phyloP scores from a whole-genome alignment of 2,329 filamentous ascomycete species.

The Apiospora kogelbergensis region DNA sequence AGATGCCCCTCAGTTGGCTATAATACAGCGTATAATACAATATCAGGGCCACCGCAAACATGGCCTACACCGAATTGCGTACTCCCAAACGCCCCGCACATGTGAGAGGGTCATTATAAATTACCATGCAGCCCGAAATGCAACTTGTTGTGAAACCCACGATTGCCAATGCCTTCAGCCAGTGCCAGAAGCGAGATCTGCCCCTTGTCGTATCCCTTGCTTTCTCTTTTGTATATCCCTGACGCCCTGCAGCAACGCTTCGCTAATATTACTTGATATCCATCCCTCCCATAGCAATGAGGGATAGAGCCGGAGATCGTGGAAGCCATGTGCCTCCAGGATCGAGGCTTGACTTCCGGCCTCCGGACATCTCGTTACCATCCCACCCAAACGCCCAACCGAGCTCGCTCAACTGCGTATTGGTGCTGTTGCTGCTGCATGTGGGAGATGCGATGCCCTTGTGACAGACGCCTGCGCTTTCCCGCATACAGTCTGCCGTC shows the following conservation, averaged over 20 bases:
- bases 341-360: background rate
- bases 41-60: background rate
- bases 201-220: background rate
- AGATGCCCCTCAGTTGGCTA: background rate
- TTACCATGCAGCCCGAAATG: background rate
- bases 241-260: constrained; percentile 6
- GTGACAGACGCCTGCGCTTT: background rate
- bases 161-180: background rate
- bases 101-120: background rate
- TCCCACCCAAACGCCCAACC: background rate
- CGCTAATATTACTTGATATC: background rate
- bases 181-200: background rate
- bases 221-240: background rate
- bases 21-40: background rate
- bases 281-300: background rate
- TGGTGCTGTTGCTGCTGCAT: background rate
- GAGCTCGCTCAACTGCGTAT: background rate
- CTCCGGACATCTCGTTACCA: background rate
- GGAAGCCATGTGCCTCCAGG: background rate
- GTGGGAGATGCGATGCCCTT: background rate
- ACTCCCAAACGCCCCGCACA: background rate
- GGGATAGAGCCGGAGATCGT: background rate
- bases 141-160: constrained; percentile 4
- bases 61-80: background rate
- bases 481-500: background rate